Evolutionary conservation across 495 filamentous ascomycete species (phyloP).

Genomic region (Podospora australis): DNA sequence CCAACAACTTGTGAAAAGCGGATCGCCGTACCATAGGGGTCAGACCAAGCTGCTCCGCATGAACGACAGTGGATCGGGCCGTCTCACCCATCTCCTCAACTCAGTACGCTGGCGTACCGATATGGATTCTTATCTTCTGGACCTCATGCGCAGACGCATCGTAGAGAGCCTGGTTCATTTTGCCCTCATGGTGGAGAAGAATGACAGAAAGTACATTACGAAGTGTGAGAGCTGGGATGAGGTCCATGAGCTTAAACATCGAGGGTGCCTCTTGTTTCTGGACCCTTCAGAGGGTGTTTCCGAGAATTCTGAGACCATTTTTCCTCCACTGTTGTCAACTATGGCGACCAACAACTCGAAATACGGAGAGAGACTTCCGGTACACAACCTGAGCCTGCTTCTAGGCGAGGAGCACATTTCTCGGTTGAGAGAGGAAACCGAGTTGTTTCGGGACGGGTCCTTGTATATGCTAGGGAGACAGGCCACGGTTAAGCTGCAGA

Average conservation of each 20-base stretch:
- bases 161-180: constrained; percentile 33
- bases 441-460: constrained; percentile 25
- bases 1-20: neutral
- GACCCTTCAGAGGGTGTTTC: constrained; percentile 8
- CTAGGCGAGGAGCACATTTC: constrained; percentile 32
- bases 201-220: constrained; percentile 28
- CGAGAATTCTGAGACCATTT: neutral
- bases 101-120: constrained; percentile 54
- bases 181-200: constrained; percentile 17
- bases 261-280: constrained; percentile 35
- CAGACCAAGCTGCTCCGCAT: constrained; percentile 7
- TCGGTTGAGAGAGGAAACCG: constrained; percentile 23
- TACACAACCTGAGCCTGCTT: constrained; percentile 36
- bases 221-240: constrained; percentile 30
- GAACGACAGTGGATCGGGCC: neutral
- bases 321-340: constrained; percentile 22
- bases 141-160: constrained; percentile 44
- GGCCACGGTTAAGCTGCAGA: constrained; percentile 47
- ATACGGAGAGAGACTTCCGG: constrained; percentile 23
- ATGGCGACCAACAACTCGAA: constrained; percentile 20
- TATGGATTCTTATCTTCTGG: constrained; percentile 57
- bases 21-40: neutral
- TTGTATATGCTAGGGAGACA: constrained; percentile 37
- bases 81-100: constrained; percentile 5
- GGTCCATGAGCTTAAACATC: constrained; percentile 20